Evolutionary conservation across 805 yeast species (phyloP), one percentile per base, ranked within the genome.

Genomic region (Deakozyma indianensis): DNA sequence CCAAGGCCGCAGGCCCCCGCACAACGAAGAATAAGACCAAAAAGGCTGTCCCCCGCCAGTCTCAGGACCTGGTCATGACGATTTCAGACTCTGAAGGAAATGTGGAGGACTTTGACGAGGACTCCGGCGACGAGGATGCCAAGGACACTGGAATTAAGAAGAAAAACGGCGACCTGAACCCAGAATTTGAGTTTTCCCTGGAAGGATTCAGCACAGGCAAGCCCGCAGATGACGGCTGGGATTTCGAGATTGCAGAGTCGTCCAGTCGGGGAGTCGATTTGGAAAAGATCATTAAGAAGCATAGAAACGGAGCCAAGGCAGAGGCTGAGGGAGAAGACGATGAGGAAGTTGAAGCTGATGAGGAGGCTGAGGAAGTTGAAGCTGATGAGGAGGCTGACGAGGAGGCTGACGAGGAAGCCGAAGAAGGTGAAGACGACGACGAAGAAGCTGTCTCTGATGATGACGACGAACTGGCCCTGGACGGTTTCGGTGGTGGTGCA

Each of bases 281-380:
- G 50, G 96, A 90, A 56, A 78, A 78, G 14, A 90, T 90, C 45
- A 83, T 90, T 53, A 78, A 80, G 65, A 74, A 88, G 61, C 88
- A 84, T 55, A 94, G 96, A 61, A 85, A 95, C 38, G 67, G 80
- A 45, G 67, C 73, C 3, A 59, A 41, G 51, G 61, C 56, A 11
- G 62, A 52, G 2, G 59, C 56, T 18, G 61, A 53, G 14, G 64
- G 57, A 3, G 64, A 54, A 20, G 63, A 60, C 1, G 68, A 62
- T 15, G 69, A 62, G 16, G 69, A 65, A 46, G 70, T 68, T n/a
- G 70, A 66, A 60, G 75, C 71, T 7, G 71, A 66, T 11, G 67
- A 65, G 24, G 74, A 68, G 29, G 65, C 61, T 14, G 63, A 61
- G 62, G 70, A 68, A 28, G 60, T 58, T 3, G 70, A 68, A 28